Percentiles rank a stretch among this genome's conserved stretches.
Conservation (phyloP, 2,329 filamentous ascomycete genomes). For the Rasamsonia emersonii region DNA sequence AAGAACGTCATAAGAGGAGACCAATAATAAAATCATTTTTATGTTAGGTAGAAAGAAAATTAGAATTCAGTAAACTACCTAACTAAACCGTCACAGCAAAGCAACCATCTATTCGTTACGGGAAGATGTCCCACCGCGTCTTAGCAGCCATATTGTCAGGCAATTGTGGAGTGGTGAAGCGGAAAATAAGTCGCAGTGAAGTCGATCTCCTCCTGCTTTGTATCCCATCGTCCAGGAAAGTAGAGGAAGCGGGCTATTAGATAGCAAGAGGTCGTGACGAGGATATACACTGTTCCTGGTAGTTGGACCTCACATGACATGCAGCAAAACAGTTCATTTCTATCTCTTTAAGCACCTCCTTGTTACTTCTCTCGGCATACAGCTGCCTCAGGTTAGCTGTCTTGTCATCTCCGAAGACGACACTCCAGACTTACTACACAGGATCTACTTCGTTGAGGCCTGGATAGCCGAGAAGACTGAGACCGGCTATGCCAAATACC, state of each 20-base stretch:
- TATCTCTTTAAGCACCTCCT: conserved; percentile 46
- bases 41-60: too few species aligned
- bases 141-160: conserved; percentile 27
- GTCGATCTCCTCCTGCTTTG: conserved; percentile 60
- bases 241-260: conserved; percentile 56
- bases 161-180: conserved; percentile 26
- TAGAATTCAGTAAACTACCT: too few species aligned
- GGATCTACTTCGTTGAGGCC: conserved; percentile 76
- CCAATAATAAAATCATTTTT: too few species aligned
- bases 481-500: conserved; percentile 74
- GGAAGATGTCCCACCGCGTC: conserved; percentile 30
- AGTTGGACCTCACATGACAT: too few species aligned
- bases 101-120: too few species aligned
- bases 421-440: conserved; percentile 56
- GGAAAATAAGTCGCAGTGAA: conserved; percentile 32
- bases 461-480: conserved; percentile 73
- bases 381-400: conserved; percentile 35
- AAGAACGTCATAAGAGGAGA: too few species aligned
- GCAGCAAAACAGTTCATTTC: conserved; percentile 3
- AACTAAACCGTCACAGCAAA: neutral
- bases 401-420: conserved; percentile 1
- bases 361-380: conserved; percentile 62
- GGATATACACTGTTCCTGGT: conserved; percentile 1
- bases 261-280: conserved; percentile 50
- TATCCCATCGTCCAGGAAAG: conserved; percentile 54